Evolutionary conservation across 768 basidiomycete species (phyloP).

Genomic region (Auricularia sp.): DNA sequence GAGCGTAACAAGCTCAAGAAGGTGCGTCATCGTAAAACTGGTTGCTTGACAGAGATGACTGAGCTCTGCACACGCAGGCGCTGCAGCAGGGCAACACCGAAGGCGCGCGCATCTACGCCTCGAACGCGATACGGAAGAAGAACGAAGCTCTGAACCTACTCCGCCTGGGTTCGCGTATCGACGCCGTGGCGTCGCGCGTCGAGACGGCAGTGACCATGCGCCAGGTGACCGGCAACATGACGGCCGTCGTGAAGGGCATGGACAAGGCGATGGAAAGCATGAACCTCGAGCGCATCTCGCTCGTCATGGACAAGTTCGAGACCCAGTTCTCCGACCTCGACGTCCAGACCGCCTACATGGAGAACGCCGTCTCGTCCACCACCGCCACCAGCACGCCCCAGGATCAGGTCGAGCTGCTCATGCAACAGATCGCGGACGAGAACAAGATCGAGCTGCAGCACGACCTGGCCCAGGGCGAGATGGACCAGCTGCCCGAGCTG

Average conservation of each 20-base stretch:
- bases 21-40: conserved; percentile 33
- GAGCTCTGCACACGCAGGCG: conserved; percentile 43
- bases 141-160: conserved; percentile 87
- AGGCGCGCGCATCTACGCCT: conserved; percentile 94
- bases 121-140: conserved; percentile 98
- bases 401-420: conserved; percentile 88
- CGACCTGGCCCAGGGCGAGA: conserved; percentile 53
- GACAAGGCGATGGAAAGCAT: conserved; percentile 98
- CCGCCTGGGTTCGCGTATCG: conserved; percentile 81
- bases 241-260: conserved; percentile 93
- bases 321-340: conserved; percentile 92
- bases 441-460: conserved; percentile 93
- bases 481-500: conserved; percentile 54
- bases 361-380: conserved; percentile 88
- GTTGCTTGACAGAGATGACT: too few species aligned
- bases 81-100: conserved; percentile 94
- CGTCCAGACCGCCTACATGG: conserved; percentile 97
- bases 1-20: conserved; percentile 93
- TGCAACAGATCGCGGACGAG: conserved; percentile 94
- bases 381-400: conserved; percentile 91
- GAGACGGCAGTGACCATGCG: conserved; percentile 99
- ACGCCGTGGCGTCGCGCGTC: conserved; percentile 92
- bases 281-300: conserved; percentile 95
- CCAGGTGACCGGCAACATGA: conserved; percentile 93
- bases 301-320: conserved; percentile 99